Base-by-base conservation (phyloP, 331 rosid species). In the Quercus tomentella region DNA sequence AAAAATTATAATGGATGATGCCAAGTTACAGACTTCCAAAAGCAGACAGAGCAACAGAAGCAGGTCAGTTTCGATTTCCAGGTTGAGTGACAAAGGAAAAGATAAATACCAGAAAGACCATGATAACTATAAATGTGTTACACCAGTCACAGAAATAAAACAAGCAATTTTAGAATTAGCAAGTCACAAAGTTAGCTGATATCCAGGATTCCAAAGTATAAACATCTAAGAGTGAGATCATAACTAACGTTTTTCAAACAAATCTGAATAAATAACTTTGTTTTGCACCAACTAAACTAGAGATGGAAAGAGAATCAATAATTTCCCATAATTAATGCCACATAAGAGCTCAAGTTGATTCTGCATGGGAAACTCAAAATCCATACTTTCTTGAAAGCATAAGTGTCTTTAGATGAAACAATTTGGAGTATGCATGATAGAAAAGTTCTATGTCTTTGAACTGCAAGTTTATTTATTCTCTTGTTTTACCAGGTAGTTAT, bases 161-260 rank as follows among this genome's bases (percentile, higher is more conserved):
- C 70, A 10, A 61, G 60, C 68, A 28, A 28, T 7, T 57, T n/a
- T 26, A 65, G 73, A 37, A 62, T 45, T 25, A 77, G 69, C 4
- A 68, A 78, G 72, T 56, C 74, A 71, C 20, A 58, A 1, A 10
- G 74, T 70, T 57, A 21, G 41, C 63, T 56, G 21, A 56, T 16
- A 49, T 25, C 26, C 78, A 69, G 33, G 51, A 77, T 23, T 79
- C 43, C 43, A 56, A 69, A 76, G 23, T 26, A 78, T 66, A 77
- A 63, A 72, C 2, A 18, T n/a, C 54, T 25, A 58, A 55, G 60
- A 72, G 76, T 15, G 43, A 23, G 51, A 74, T 23, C 61, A 23
- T 45, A 51, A 41, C 69, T 37, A 28, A 15, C 57, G 6, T 31
- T 56, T 49, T 52, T 35, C 41, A 51, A 51, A 78, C 81, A 26